phyloP scores from a whole-genome alignment of 306 rosid species.

The Dicorynia guianensis region DNA sequence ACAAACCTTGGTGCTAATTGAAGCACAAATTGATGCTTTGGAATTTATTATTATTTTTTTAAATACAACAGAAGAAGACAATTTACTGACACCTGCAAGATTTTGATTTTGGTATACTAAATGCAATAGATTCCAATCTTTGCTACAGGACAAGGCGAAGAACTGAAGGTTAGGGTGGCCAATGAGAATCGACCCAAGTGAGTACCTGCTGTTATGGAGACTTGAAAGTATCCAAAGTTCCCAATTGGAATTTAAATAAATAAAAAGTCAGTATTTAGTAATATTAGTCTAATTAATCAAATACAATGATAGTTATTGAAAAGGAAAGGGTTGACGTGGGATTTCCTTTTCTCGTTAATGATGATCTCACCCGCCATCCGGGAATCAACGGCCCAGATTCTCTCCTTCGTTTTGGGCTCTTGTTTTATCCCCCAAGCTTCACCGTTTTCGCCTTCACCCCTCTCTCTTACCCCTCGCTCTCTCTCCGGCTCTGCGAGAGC shows the following conservation, averaged over 20 bases:
- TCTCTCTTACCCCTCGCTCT: conserved; percentile 8
- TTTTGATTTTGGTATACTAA: background rate
- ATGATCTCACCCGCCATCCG: conserved; percentile 31
- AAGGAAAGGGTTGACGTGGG: conserved; percentile 49
- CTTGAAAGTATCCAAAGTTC: conserved; percentile 51
- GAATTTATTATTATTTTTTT: too few species aligned
- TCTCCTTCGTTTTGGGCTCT: conserved; percentile 62
- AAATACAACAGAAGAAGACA: too few species aligned
- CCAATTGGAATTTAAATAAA: conserved; percentile 34
- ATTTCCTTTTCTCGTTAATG: conserved; percentile 37
- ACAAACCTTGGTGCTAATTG: conserved; percentile 25
- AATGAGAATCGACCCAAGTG: conserved; percentile 41
- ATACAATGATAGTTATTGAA: conserved; percentile 5
- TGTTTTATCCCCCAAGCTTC: conserved; percentile 58
- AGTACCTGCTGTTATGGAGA: conserved; percentile 27
- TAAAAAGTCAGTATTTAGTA: background rate
- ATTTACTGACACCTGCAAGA: background rate
- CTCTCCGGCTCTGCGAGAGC: conserved; percentile 6
- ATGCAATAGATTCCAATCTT: conserved; percentile 32
- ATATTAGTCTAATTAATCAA: conserved; percentile 4
- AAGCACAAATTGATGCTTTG: background rate
- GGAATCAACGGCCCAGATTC: conserved; percentile 62
- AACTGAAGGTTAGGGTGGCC: conserved; percentile 41
- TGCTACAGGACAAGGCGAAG: conserved; percentile 32
- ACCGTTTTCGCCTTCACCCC: conserved; percentile 35